These are phyloP conservation scores for Suillus variegatus DNA, from an alignment of 768 basidiomycete species.

Conservation along the genomic window DNA sequence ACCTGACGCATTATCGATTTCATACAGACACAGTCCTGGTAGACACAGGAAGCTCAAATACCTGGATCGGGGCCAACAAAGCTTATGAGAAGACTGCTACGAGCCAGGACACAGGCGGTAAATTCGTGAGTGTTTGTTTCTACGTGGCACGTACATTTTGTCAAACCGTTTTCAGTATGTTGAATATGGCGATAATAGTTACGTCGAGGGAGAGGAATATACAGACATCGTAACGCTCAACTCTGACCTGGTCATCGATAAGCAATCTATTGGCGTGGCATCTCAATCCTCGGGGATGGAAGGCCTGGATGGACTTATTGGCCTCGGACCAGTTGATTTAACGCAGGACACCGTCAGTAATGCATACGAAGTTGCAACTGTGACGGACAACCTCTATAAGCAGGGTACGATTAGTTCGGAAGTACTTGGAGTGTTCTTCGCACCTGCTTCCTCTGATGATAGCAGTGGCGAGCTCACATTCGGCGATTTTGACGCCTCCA, in stretches of 20 bases:
- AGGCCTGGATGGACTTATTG: slow-evolving; percentile 36
- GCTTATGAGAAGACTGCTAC: slow-evolving; percentile 6
- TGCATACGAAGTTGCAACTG: slow-evolving; percentile 15
- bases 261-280: slow-evolving; percentile 38
- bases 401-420: slow-evolving; percentile 29
- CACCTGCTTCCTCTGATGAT: slow-evolving; percentile 21
- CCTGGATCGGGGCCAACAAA: slow-evolving; percentile 17
- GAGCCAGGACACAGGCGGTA: slow-evolving; percentile 7
- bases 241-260: slow-evolving; percentile 15
- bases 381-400: slow-evolving; percentile 35
- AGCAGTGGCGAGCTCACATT: slow-evolving; percentile 40
- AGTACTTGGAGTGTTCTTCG: slow-evolving; percentile 32
- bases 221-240: slow-evolving; percentile 17
- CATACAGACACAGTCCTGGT: slow-evolving; percentile 16
- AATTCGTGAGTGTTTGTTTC: slow-evolving; percentile 1
- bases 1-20: background rate
- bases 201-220: slow-evolving; percentile 22
- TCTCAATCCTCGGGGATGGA: slow-evolving; percentile 16
- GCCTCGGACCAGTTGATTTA: slow-evolving; percentile 2
- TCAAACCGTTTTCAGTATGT: slow-evolving; percentile 3
- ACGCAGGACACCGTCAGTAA: background rate
- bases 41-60: slow-evolving; percentile 25
- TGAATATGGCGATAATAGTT: slow-evolving; percentile 9
- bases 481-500: slow-evolving; percentile 33
- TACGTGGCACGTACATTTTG: background rate